These are phyloP conservation scores for Castanea crenata DNA, from an alignment of 306 rosid genomes.

Conservation along the genomic window DNA sequence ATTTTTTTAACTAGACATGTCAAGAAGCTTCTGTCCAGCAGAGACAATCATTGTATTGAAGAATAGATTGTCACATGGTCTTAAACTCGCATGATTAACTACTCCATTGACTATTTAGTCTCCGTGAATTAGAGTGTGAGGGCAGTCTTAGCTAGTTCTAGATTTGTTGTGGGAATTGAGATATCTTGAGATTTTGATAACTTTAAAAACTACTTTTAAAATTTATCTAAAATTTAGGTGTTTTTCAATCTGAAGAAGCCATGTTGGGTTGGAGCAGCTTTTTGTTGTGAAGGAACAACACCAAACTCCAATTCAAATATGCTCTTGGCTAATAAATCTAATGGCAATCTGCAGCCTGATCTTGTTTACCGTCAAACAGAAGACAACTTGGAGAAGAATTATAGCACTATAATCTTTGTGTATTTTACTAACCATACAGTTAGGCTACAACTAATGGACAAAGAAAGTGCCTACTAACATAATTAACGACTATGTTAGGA, in stretches of 20 bases:
- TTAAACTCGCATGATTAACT: too few relatives aligned
- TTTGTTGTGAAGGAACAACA: constrained; percentile 18
- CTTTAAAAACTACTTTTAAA: too few relatives aligned
- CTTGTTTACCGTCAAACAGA: constrained; percentile 45
- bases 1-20: neutral
- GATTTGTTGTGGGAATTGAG: too few relatives aligned
- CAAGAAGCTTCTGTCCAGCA: constrained; percentile 13
- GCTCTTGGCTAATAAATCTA: constrained; percentile 19
- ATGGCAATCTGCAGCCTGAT: constrained; percentile 16
- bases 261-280: constrained; percentile 15
- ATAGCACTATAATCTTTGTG: neutral
- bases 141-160: too few relatives aligned
- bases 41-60: neutral
- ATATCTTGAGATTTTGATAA: too few relatives aligned
- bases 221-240: too few relatives aligned
- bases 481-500: too few relatives aligned
- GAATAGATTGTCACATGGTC: too few relatives aligned
- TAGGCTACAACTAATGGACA: constrained; percentile 1
- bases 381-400: constrained; percentile 6
- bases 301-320: neutral
- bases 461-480: neutral
- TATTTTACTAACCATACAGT: neutral
- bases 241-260: too few relatives aligned
- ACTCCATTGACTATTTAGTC: too few relatives aligned
- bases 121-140: too few relatives aligned